Conservation (phyloP, 768 basidiomycete genomes). For the Myochromella boudieri region DNA sequence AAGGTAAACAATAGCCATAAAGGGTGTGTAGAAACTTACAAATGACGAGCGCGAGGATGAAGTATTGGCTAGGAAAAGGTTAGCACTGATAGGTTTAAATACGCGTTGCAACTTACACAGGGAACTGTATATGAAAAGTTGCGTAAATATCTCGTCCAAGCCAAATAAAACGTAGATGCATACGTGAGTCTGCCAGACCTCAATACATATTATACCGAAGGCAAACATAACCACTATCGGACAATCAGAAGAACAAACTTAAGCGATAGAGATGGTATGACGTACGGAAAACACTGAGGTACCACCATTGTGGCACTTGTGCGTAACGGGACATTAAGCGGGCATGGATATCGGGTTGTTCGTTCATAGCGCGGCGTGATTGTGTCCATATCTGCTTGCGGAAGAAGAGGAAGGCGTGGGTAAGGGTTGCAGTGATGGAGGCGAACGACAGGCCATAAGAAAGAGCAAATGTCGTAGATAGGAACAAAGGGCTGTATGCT, state of each 20-base stretch:
- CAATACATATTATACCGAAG: constrained; percentile 68
- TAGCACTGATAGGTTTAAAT: not conserved
- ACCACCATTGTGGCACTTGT: constrained; percentile 88
- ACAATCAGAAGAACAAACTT: not conserved
- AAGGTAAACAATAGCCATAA: not conserved
- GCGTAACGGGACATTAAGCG: constrained; percentile 76
- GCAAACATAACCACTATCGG: constrained; percentile 57
- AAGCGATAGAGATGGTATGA: constrained; percentile 25
- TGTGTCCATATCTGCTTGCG: constrained; percentile 79
- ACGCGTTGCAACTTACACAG: constrained; percentile 49
- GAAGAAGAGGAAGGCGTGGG: constrained; percentile 72
- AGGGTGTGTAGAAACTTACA: constrained; percentile 30
- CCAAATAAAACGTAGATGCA: not conserved
- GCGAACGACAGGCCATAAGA: constrained; percentile 85
- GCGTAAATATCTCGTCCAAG: too few species aligned
- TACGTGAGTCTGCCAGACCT: constrained; percentile 63
- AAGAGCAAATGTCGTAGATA: constrained; percentile 74
- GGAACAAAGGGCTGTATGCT: constrained; percentile 60
- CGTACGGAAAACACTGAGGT: constrained; percentile 59
- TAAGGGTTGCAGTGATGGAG: constrained; percentile 71
- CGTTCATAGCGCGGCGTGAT: constrained; percentile 65
- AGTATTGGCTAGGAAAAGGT: constrained; percentile 35
- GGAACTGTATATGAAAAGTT: constrained; percentile 43
- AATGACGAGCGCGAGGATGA: constrained; percentile 69
- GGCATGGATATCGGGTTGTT: constrained; percentile 85